These are phyloP conservation scores for Tetraselmis chui DNA, from an alignment of 139 green algal genomes.

Conservation along the genomic window DNA sequence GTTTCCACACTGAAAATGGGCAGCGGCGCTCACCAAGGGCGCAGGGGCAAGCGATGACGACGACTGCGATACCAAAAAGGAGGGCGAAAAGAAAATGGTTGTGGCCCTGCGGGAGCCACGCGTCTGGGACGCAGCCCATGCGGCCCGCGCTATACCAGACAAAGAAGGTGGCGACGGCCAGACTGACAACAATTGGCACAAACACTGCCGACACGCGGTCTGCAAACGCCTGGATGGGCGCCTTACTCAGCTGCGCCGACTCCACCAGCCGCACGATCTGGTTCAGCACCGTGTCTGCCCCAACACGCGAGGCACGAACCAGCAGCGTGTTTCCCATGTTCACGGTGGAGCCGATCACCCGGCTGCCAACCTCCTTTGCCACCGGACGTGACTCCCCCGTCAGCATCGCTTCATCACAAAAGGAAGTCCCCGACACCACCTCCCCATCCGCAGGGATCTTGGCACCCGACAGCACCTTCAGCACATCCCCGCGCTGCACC, in stretches of 20 bases:
- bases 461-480: conserved; percentile 33
- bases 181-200: conserved; percentile 75
- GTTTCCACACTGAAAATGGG: too few species aligned
- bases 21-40: conserved; percentile 43
- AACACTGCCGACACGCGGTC: conserved; percentile 82
- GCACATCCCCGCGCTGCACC: conserved; percentile 78
- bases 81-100: conserved; percentile 85
- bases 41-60: conserved; percentile 98
- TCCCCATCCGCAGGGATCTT: conserved; percentile 82
- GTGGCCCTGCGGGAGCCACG: conserved; percentile 75
- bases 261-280: conserved; percentile 95
- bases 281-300: conserved; percentile 70
- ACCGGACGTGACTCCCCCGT: conserved; percentile 81
- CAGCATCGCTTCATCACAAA: conserved; percentile 96
- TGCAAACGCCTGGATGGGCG: conserved; percentile 86
- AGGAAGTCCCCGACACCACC: conserved; percentile 65
- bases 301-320: conserved; percentile 60
- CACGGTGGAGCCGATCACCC: conserved; percentile 86
- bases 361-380: conserved; percentile 52
- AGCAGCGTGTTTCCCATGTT: conserved; percentile 56
- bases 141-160: conserved; percentile 66
- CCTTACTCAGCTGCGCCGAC: conserved; percentile 89
- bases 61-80: conserved; percentile 88
- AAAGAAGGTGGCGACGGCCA: conserved; percentile 68
- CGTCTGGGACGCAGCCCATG: conserved; percentile 24